Conservation (phyloP, 2,329 filamentous ascomycete genomes). For the Xylariaceae sp. region DNA sequence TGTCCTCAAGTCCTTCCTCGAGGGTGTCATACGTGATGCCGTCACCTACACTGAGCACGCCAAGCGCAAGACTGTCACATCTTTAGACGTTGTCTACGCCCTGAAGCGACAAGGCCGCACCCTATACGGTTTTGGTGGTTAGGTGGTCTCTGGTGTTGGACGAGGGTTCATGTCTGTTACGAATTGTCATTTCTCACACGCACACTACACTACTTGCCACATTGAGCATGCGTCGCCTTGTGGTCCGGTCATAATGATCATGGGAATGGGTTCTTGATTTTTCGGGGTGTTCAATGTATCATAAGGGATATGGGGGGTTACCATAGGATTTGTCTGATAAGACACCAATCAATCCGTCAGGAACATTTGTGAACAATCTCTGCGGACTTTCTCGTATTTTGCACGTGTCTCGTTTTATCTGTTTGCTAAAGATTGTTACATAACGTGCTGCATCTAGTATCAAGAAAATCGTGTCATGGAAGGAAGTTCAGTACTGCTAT, state of each 20-base stretch:
- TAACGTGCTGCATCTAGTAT: too few species aligned
- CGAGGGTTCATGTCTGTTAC: slow-evolving; percentile 44
- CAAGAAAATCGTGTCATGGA: too few species aligned
- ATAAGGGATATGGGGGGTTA: slow-evolving; percentile 41
- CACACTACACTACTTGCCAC: slow-evolving; percentile 32
- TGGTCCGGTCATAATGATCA: slow-evolving; percentile 44
- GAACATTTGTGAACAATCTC: slow-evolving; percentile 32
- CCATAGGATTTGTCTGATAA: slow-evolving; percentile 37
- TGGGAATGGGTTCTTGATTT: slow-evolving; percentile 41
- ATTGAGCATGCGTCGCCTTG: slow-evolving; percentile 33
- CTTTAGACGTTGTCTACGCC: slow-evolving; percentile 68
- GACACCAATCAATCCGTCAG: slow-evolving; percentile 38
- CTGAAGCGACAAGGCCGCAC: slow-evolving; percentile 69
- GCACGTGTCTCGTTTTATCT: neutral
- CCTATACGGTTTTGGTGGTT: slow-evolving; percentile 72
- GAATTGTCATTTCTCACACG: slow-evolving; percentile 42
- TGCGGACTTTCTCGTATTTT: slow-evolving; percentile 4
- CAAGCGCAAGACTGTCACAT: slow-evolving; percentile 77
- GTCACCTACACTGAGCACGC: slow-evolving; percentile 85
- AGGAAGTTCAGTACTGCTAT: too few species aligned
- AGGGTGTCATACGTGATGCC: slow-evolving; percentile 79
- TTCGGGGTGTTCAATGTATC: slow-evolving; percentile 45
- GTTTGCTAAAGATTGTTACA: too few species aligned
- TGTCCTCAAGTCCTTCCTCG: slow-evolving; percentile 84
- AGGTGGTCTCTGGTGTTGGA: slow-evolving; percentile 37